A percentile compares a stretch with the other conserved stretches of the same genome.
Evolutionary conservation across 768 basidiomycete species (phyloP).

Genomic region (Trametes cubensis): DNA sequence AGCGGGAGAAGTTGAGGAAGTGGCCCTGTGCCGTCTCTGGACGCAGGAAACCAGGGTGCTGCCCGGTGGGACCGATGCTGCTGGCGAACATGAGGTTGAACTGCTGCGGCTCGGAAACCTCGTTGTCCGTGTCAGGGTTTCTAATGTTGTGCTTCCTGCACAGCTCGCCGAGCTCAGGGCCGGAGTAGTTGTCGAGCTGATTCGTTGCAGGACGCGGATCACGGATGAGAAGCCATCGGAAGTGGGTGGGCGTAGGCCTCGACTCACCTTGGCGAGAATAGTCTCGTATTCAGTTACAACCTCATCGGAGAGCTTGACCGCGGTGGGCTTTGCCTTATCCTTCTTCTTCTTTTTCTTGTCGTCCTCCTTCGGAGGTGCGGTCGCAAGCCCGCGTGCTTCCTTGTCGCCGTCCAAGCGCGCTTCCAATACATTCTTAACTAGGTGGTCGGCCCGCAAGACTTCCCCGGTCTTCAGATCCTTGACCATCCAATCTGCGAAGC

Average conservation of each 20-base stretch:
- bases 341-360: constrained; percentile 68
- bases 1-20: constrained; percentile 96
- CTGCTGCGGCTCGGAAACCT: constrained; percentile 87
- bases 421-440: constrained; percentile 91
- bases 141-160: constrained; percentile 77
- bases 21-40: constrained; percentile 99
- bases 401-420: constrained; percentile 87
- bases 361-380: constrained; percentile 51
- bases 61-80: constrained; percentile 96
- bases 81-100: constrained; percentile 99
- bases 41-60: constrained; percentile 93
- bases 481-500: constrained; percentile 99
- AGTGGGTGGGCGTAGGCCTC: not conserved
- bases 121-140: constrained; percentile 92
- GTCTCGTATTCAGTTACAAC: constrained; percentile 77
- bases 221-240: constrained; percentile 8
- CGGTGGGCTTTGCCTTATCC: constrained; percentile 74
- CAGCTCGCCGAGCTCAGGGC: constrained; percentile 85
- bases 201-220: constrained; percentile 14
- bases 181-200: constrained; percentile 93
- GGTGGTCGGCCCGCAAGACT: constrained; percentile 94
- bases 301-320: constrained; percentile 74
- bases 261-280: constrained; percentile 82
- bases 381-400: constrained; percentile 80
- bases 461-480: constrained; percentile 95